Percentiles rank a stretch among this genome's conserved stretches.
Conservation (phyloP, 768 basidiomycete genomes). For the Lyophyllum semitale region DNA sequence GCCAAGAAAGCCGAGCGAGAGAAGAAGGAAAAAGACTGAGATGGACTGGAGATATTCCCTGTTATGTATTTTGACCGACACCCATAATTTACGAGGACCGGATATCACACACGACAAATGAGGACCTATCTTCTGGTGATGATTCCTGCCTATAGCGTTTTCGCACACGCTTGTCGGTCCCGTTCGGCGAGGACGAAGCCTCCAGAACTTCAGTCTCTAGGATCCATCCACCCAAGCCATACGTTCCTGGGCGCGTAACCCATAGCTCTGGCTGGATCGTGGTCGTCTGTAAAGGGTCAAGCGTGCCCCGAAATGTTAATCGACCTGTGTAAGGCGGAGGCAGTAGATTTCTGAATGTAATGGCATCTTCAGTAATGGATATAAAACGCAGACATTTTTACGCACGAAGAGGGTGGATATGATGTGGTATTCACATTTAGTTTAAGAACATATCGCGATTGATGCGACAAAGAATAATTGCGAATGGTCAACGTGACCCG, state of each 20-base stretch:
- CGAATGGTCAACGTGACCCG: slow-evolving; percentile 59
- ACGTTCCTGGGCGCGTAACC: slow-evolving; percentile 63
- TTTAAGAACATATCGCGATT: slow-evolving; percentile 58
- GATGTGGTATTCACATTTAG: slow-evolving; percentile 30
- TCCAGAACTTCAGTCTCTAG: slow-evolving; percentile 68
- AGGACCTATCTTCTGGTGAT: slow-evolving; percentile 24
- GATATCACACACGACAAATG: slow-evolving; percentile 33
- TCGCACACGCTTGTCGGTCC: slow-evolving; percentile 12
- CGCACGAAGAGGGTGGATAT: slow-evolving; percentile 13
- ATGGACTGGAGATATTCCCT: not conserved
- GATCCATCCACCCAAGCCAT: slow-evolving; percentile 67
- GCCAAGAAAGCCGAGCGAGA: slow-evolving; percentile 49
- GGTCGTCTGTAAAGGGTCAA: slow-evolving; percentile 50
- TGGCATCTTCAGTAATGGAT: not conserved
- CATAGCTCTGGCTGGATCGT: slow-evolving; percentile 55
- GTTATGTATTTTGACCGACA: slow-evolving; percentile 13
- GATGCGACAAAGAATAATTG: slow-evolving; percentile 71
- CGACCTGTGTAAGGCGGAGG: slow-evolving; percentile 64
- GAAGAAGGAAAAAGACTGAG: slow-evolving; percentile 24
- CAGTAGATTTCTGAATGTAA: slow-evolving; percentile 37
- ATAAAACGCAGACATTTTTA: not conserved
- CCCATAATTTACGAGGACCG: slow-evolving; percentile 20
- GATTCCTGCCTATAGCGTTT: slow-evolving; percentile 40
- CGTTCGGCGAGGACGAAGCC: not conserved
- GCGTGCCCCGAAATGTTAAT: slow-evolving; percentile 62